Percentiles rank a stretch among this genome's conserved stretches.
phyloP scores from a whole-genome alignment of 164 flowering plant species.

The Liriodendron chinense region DNA sequence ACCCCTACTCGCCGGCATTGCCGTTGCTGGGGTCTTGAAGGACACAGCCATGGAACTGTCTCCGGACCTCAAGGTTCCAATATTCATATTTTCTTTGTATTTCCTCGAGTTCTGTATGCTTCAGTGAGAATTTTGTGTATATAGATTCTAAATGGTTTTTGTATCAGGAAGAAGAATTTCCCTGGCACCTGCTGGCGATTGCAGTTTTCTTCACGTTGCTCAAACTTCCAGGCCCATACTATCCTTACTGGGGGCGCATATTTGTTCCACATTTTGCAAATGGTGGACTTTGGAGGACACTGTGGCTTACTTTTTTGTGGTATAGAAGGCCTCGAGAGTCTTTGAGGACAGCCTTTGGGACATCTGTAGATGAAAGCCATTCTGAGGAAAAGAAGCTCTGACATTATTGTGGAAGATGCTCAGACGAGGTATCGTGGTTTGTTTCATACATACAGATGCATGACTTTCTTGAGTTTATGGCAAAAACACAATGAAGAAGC shows the following conservation, averaged over 20 bases:
- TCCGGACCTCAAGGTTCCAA: slow-evolving; percentile 61
- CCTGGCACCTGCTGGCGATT: slow-evolving; percentile 70
- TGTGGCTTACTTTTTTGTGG: slow-evolving; percentile 62
- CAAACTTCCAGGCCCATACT: slow-evolving; percentile 85
- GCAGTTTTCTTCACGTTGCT: slow-evolving; percentile 62
- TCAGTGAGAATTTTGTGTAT: background rate
- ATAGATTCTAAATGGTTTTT: slow-evolving; percentile 11
- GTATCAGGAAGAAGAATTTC: slow-evolving; percentile 62
- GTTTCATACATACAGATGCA: background rate
- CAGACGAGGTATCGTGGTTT: slow-evolving; percentile 12
- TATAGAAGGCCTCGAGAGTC: slow-evolving; percentile 36
- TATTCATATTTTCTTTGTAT: background rate
- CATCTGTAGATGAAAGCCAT: slow-evolving; percentile 12
- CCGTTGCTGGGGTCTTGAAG: slow-evolving; percentile 54
- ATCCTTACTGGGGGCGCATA: slow-evolving; percentile 86
- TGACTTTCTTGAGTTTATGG: no score
- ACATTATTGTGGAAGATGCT: slow-evolving; percentile 1
- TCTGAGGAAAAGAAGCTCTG: slow-evolving; percentile 11
- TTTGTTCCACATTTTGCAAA: slow-evolving; percentile 88
- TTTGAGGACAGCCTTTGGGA: slow-evolving; percentile 8
- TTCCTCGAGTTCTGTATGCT: background rate
- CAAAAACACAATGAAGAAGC: background rate
- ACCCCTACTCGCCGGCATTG: slow-evolving; percentile 61
- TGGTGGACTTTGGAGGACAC: slow-evolving; percentile 63
- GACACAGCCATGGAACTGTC: slow-evolving; percentile 53